A percentile compares a stretch with the other conserved stretches of the same genome.
These are phyloP conservation scores for Medakamo hakoo DNA, from an alignment of 139 green algal genomes.

Conservation along the genomic window DNA sequence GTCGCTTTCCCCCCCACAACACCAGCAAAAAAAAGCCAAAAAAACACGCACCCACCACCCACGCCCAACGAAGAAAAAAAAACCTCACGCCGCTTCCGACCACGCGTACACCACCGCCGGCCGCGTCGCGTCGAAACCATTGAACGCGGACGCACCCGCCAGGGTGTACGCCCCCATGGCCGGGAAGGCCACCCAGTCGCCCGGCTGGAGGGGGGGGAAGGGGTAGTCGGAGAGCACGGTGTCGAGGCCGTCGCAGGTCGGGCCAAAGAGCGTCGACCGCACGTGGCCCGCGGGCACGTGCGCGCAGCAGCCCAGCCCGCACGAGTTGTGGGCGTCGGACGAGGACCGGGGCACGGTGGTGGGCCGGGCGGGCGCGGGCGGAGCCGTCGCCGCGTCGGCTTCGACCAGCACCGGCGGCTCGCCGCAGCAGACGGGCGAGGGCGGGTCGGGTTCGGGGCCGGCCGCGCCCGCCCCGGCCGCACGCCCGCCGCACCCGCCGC, in stretches of 20 bases:
- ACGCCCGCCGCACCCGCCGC: neutral
- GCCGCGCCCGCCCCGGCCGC: too few species aligned
- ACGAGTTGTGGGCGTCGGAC: conserved; percentile 4
- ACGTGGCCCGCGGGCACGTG: conserved; percentile 12
- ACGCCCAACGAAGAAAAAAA: too few species aligned
- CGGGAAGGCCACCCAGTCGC: conserved; percentile 80
- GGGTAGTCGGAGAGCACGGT: conserved; percentile 51
- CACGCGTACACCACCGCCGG: neutral
- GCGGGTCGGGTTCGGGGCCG: too few species aligned
- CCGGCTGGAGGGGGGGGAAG: conserved; percentile 59
- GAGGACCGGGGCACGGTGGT: too few species aligned
- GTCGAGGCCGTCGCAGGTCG: conserved; percentile 76
- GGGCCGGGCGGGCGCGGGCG: too few species aligned
- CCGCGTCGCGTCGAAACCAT: conserved; percentile 19
- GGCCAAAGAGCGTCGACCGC: conserved; percentile 66
- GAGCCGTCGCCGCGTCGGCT: too few species aligned
- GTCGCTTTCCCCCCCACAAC: too few species aligned
- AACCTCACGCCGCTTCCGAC: too few species aligned
- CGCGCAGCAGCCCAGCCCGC: conserved; percentile 2
- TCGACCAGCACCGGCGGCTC: neutral
- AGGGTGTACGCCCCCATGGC: conserved; percentile 78
- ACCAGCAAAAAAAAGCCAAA: too few species aligned
- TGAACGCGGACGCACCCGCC: conserved; percentile 55
- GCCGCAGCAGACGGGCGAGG: conserved; percentile 1
- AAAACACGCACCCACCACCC: too few species aligned